Evolutionary conservation across 306 rosid genomes (phyloP), one percentile per base, ranked within the genome.

Genomic region (Pyrus betulifolia): DNA sequence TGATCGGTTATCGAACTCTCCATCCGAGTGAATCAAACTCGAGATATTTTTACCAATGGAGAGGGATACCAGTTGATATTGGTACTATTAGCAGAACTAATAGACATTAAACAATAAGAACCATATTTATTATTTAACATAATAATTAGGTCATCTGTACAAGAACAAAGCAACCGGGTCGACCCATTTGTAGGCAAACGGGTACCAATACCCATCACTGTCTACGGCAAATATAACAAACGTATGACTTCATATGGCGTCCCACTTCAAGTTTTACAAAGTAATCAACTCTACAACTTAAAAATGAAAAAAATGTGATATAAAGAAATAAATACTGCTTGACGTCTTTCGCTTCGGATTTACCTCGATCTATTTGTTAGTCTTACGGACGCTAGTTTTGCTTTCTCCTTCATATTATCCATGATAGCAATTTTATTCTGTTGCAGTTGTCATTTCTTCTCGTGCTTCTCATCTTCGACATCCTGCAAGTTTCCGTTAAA

Each of bases 381-480:
- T 74, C 46, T 44, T 45, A 28, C 54, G 44, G 78, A 78, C 64
- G 71, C 83, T 77, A 76, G 19, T 49, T 61, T 67, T 65, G 66
- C 58, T 15, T 70, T 81, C 77, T 71, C 69, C 71, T 75, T 73
- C 59, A 59, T 25, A 49, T 46, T 75, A 70, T 76, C 78, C 33
- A 21, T 23, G 21, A 27, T 66, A 59, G 31, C 71, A 11, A 69
- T 55, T 69, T 52, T 52, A 65, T 84, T 52, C 74, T 42, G 82
- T 67, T 72, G 79, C 84, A 52, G 74, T 70, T 72, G 79, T 80
- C 71, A 83, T 52, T 79, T 87, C 84, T 87, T 85, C 11, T 11
- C 74, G 27, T 70, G 78, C 82, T 89, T 89, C 80, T 91, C 98
- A 63, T 91, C 99, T 81, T 92, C 99, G 78, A 89, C 97, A 73